phyloP scores from a whole-genome alignment of 208 protist species.

The Trypanosoma vivax region DNA sequence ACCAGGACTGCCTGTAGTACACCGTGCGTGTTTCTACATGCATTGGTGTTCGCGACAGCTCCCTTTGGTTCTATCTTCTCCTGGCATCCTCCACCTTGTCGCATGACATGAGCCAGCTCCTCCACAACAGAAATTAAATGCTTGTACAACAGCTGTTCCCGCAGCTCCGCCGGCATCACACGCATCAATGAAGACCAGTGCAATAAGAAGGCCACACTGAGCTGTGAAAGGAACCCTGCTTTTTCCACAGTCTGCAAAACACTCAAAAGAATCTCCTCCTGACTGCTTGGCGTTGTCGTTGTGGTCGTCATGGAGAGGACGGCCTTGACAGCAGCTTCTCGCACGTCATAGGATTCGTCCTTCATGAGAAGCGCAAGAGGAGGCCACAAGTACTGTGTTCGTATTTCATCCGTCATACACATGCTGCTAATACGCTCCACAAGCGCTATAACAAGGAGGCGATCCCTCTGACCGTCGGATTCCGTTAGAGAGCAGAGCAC shows the following conservation, averaged over 20 bases:
- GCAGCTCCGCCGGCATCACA: slow-evolving; percentile 57
- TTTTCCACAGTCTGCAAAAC: slow-evolving; percentile 31
- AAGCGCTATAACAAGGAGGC: slow-evolving; percentile 40
- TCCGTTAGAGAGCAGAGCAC: slow-evolving; percentile 31
- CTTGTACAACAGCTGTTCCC: slow-evolving; percentile 57
- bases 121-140: slow-evolving; percentile 46
- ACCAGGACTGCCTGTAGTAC: slow-evolving; percentile 35
- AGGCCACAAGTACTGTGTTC: slow-evolving; percentile 31
- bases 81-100: background rate
- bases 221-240: slow-evolving; percentile 38
- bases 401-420: slow-evolving; percentile 27
- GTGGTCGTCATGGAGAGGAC: slow-evolving; percentile 30
- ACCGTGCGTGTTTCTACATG: slow-evolving; percentile 28
- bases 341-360: slow-evolving; percentile 36
- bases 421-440: slow-evolving; percentile 33
- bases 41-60: background rate
- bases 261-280: slow-evolving; percentile 41
- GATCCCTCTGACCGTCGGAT: slow-evolving; percentile 20
- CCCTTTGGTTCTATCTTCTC: background rate
- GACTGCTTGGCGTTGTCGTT: slow-evolving; percentile 26
- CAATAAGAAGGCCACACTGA: slow-evolving; percentile 33
- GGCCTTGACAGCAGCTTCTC: slow-evolving; percentile 45
- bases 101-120: slow-evolving; percentile 24
- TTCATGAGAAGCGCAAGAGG: slow-evolving; percentile 40
- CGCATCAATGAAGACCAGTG: slow-evolving; percentile 45